Base-by-base conservation (phyloP, 2,329 filamentous ascomycete genomes). In the Nothophoma quercina region DNA sequence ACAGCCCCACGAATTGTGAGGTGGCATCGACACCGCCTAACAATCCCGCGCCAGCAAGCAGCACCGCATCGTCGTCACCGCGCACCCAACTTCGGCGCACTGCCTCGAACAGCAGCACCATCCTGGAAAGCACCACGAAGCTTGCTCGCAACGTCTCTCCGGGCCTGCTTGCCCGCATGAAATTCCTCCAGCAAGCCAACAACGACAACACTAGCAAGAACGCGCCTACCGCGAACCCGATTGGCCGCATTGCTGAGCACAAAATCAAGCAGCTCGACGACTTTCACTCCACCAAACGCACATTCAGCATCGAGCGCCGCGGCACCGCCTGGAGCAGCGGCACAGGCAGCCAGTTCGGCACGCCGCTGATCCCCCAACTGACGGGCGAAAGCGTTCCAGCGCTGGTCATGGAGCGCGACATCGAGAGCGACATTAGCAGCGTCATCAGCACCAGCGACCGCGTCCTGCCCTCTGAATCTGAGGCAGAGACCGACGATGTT, bases 281-380 rank as follows among this genome's bases (percentile, higher is more conserved):
- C 61, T 83, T 85, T 54, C 86, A 89, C 69, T 55, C 51, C 22
- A 63, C 83, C 60, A 82, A 84, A 54, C 66, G 79, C 68, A 79
- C 77, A 59, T 78, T 78, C 59, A 78, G 77, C 60, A 78, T 90
- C 64, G 81, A 87, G 72, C 82, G 87, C 69, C 83, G 87, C 66
- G 88, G 88, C 69, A 85, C 86, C 68, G 83, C 88, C 64, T 91
- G 88, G 88, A 89, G 85, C 78, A 86, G 85, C 71, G 56, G 55
- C 77, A 85, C 85, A 71, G 36, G 40, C 52, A 67, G 66, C 52
- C 65, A 65, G 49, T 51, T 51, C 38, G 61, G 60, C 46, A 66
- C 67, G 32, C 63, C 67, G 46, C 62, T 71, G 58, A 64, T 64
- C n/a, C 64, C 67, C 12, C 69, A 70, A 58, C 58, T 66, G 25